phyloP scores from a whole-genome alignment of 73 alveolate genomes.

The Urostyla sp. region DNA sequence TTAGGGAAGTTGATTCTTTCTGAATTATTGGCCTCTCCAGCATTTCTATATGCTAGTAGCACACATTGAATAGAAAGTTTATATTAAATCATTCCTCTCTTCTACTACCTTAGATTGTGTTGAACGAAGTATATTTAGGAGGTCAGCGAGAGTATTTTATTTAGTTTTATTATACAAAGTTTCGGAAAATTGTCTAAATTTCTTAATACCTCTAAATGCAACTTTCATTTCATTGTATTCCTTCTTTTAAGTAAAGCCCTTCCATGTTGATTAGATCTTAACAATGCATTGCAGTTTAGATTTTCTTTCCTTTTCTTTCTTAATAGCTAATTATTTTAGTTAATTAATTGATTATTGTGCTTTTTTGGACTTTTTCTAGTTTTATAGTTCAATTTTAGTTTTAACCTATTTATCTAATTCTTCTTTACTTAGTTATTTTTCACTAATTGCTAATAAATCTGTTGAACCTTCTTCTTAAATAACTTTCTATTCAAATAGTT shows the following conservation, averaged over 20 bases:
- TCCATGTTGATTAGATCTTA: conserved; percentile 31
- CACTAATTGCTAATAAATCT: too few species aligned
- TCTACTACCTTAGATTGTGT: not conserved
- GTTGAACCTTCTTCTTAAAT: too few species aligned
- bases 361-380: not conserved
- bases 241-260: not conserved
- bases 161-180: not conserved
- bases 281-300: conserved; percentile 17
- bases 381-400: not conserved
- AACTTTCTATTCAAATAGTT: too few species aligned
- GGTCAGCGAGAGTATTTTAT: not conserved
- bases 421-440: too few species aligned
- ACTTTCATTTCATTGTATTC: not conserved
- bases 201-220: conserved; percentile 1
- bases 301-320: conserved; percentile 1
- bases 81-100: not conserved
- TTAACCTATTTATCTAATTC: too few species aligned
- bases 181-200: conserved; percentile 5
- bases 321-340: conserved; percentile 11
- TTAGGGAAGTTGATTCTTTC: not conserved
- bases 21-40: conserved; percentile 20
- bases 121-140: not conserved
- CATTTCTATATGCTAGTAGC: not conserved
- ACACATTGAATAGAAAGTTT: conserved; percentile 2
- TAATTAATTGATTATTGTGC: too few species aligned